These are phyloP conservation scores for Heliamphora pulchella DNA, from an alignment of 179 eudicot genomes.

Conservation along the genomic window DNA sequence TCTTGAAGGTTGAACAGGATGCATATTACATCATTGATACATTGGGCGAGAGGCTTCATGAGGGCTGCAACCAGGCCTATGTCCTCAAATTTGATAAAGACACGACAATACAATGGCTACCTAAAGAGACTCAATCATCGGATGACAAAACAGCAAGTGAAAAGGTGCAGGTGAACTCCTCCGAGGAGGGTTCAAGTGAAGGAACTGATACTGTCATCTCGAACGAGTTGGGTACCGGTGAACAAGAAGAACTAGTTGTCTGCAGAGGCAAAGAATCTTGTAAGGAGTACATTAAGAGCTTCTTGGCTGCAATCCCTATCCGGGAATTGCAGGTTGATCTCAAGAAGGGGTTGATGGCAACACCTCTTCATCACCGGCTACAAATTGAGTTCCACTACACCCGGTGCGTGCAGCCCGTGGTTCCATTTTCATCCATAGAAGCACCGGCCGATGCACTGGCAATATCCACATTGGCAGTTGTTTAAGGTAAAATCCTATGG, in stretches of 20 bases:
- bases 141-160: constrained; percentile 26
- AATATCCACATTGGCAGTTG: constrained; percentile 2
- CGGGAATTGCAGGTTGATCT: constrained; percentile 78
- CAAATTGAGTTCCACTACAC: constrained; percentile 63
- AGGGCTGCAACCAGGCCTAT: constrained; percentile 76
- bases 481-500: background rate
- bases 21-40: constrained; percentile 81
- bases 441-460: constrained; percentile 9
- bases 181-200: constrained; percentile 14
- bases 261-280: constrained; percentile 62
- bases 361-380: constrained; percentile 75
- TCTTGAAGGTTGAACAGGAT: constrained; percentile 67
- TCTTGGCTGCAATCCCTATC: constrained; percentile 80
- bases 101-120: constrained; percentile 37
- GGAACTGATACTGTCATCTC: constrained; percentile 14
- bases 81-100: constrained; percentile 55
- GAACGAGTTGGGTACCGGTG: constrained; percentile 12
- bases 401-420: constrained; percentile 15
- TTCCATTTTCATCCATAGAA: constrained; percentile 4
- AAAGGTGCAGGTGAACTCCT: constrained; percentile 4
- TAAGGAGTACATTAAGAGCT: constrained; percentile 80
- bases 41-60: constrained; percentile 72
- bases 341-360: constrained; percentile 64
- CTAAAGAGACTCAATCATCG: constrained; percentile 24
- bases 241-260: constrained; percentile 27